Evolutionary conservation across 179 eudicot species (phyloP), one percentile per base, ranked within the genome.

Genomic region (Carnegiea gigantea): DNA sequence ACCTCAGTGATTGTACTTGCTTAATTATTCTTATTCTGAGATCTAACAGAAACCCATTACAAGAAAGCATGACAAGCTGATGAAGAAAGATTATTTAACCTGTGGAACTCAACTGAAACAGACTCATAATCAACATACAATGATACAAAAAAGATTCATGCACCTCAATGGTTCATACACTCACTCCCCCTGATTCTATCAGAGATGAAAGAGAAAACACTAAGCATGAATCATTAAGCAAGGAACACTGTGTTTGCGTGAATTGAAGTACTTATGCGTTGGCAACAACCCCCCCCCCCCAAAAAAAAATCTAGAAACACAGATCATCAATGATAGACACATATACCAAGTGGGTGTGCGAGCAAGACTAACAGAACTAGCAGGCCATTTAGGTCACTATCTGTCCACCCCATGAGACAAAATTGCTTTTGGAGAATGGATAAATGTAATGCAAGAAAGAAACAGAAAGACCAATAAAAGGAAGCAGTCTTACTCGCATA

Each of bases 401-500:
- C 21, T 15, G 20, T 23, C 40, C 23, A 33, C 28, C 28, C 3
- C 7, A 28, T 48, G 43, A 65, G 38, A 40, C 38, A 36, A 67
- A 51, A 71, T 33, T 53, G 33, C 49, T 77, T 57, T 75, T 57
- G 51, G 9, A 73, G 1, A 3, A 72, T 44, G 20, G 60, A 30
- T 57, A 53, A 75, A 24, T 15, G 40, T 5, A 18, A 21, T 15
- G 46, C 38, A 14, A 53, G 23, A 51, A 28, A 18, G 10, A 26
- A 24, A 51, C n/a, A 28, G 44, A 49, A 24, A 12, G 21, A 38
- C 70, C 18, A 20, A 9, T 17, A 44, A 62, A 28, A 48, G 64
- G 70, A 75, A 76, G 64, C 77, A 36, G 82, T 57, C 97, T 84
- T 85, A 96, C 99, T 94, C 97, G 97, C 99, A 96, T 88, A 96